Evolutionary conservation across 2,329 filamentous ascomycete genomes (phyloP), one percentile per base, ranked within the genome.

Genomic region (Pseudocercospora vitis): DNA sequence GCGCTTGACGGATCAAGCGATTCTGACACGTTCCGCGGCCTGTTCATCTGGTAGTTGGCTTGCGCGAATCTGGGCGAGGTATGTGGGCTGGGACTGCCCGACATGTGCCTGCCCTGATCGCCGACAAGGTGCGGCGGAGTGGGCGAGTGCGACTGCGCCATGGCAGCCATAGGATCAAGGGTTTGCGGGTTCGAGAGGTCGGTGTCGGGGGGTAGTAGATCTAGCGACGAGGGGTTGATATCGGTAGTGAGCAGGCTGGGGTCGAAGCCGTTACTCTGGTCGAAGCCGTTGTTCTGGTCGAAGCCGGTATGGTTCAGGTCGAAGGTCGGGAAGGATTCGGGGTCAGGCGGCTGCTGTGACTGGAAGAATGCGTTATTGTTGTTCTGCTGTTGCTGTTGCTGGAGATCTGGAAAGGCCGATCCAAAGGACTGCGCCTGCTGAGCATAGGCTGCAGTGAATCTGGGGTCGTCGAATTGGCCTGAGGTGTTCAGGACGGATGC

Each of bases 1-100:
- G 82, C 81, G 59, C 75, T 83, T 6, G 77, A 74, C 4, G 83
- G 83, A 58, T 85, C 83, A 26, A 86, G 71, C 18, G 83, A 85
- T 16, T 71, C 68, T 8, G 70, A 71, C 14, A 78, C 74, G 62
- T 83, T 77, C 50, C 82, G 77, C 49, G 83, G 84, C 67, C 84
- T 80, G 53, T 74, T 75, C 48, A 80, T 37, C 9, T 77, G 14
- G 76, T 78, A 58, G 19, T 53, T 70, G 47, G 74, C 75, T 56
- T 81, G 78, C 29, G 75, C 78, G 40, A 81, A 74, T 55, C 73
- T 74, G 2, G 81, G 81, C 35, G 82, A 83, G 4, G 72, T 70
- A 53, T 69, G 78, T 65, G 72, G 81, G 72, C 70, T 81, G 59
- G 71, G 81, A 64, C 76, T 77, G 18, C 74, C 76, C 28, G 80